Conservation (phyloP, 208 protist genomes). For the Tritrichomonas musculus region DNA sequence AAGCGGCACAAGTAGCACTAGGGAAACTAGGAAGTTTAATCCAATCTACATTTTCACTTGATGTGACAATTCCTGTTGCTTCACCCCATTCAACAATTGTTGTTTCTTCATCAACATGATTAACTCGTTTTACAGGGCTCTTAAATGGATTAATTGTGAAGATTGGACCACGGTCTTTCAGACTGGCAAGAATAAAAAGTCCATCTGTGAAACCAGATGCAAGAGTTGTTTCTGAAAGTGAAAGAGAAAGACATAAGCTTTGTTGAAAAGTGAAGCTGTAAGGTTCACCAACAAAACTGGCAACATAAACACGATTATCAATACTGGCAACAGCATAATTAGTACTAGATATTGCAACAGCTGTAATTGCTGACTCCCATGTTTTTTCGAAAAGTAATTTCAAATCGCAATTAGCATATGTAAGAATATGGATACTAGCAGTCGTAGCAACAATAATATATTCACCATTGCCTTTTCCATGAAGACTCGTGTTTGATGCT, state of each 20-base stretch:
- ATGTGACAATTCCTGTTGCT: not conserved
- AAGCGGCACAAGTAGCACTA: not conserved
- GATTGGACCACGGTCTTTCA: not conserved
- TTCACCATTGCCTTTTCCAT: not conserved
- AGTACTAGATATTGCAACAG: not conserved
- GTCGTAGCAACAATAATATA: not conserved
- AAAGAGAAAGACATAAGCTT: not conserved
- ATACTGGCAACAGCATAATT: not conserved
- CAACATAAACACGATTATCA: not conserved
- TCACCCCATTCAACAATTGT: not conserved
- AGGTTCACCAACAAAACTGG: not conserved
- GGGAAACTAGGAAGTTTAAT: not conserved
- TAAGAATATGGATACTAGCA: not conserved
- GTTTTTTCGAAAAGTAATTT: not conserved
- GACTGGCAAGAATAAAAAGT: not conserved
- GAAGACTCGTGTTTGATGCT: not conserved
- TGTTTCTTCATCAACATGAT: not conserved
- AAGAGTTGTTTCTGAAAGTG: not conserved
- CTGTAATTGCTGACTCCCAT: not conserved
- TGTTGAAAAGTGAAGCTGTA: not conserved
- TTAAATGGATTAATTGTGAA: not conserved
- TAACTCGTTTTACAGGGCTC: not conserved
- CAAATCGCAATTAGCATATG: not conserved
- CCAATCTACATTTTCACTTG: not conserved
- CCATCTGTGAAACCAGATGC: not conserved